phyloP scores from a whole-genome alignment of 2,329 filamentous ascomycete genomes.

The Botryosphaeria agaves region DNA sequence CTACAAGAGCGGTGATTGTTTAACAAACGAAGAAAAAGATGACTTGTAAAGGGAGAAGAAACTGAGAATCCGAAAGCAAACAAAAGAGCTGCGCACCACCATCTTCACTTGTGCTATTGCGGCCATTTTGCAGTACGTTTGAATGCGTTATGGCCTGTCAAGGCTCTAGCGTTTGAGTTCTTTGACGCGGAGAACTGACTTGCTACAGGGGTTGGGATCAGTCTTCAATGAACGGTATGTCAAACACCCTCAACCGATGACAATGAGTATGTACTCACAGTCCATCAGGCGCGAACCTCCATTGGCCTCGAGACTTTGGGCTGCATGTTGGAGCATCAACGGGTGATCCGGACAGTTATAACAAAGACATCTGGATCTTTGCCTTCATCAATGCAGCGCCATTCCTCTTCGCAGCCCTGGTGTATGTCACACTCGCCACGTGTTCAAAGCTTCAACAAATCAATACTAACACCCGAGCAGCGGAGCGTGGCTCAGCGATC shows the following conservation, averaged over 20 bases:
- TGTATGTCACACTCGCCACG: too few relatives aligned
- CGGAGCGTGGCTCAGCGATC: slow-evolving; percentile 14
- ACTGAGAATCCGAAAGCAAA: slow-evolving; percentile 11
- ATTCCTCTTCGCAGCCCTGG: slow-evolving; percentile 13
- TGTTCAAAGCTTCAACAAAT: slow-evolving; percentile 12
- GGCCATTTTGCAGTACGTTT: slow-evolving; percentile 16
- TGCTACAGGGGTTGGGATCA: slow-evolving; percentile 20
- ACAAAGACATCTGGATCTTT: slow-evolving; percentile 10
- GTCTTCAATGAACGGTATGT: slow-evolving; percentile 4
- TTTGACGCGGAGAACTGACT: slow-evolving; percentile 4
- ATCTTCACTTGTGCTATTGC: slow-evolving; percentile 15
- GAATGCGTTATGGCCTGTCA: slow-evolving; percentile 42
- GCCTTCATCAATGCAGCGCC: slow-evolving; percentile 14
- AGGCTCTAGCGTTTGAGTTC: slow-evolving; percentile 10
- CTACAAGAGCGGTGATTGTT: slow-evolving; percentile 8
- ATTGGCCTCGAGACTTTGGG: slow-evolving; percentile 13
- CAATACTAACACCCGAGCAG: not conserved
- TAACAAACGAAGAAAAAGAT: slow-evolving; percentile 9
- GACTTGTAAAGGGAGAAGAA: slow-evolving; percentile 6
- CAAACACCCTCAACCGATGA: too few relatives aligned
- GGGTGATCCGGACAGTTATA: slow-evolving; percentile 5
- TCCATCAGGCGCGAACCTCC: slow-evolving; percentile 15
- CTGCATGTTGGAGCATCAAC: slow-evolving; percentile 5
- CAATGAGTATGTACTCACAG: too few relatives aligned
- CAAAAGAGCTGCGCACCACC: slow-evolving; percentile 13